phyloP scores from a whole-genome alignment of 805 yeast genomes.

The Metschnikowia vanudenii region DNA sequence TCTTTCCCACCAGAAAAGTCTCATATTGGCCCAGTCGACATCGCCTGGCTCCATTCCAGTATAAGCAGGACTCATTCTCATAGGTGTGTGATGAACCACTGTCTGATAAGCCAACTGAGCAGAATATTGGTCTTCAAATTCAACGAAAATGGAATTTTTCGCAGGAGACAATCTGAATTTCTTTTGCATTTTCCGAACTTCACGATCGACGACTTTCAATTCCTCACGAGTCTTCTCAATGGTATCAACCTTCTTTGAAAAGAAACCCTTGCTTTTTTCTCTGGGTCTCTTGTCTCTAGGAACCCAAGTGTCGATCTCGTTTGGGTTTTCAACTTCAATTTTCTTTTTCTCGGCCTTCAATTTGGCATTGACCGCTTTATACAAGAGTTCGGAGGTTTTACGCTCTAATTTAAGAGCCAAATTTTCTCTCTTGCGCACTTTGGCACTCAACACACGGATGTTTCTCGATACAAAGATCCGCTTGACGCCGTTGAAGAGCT shows the following conservation, averaged over 20 bases:
- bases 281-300: slow-evolving; percentile 70
- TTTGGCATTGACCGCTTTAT: slow-evolving; percentile 61
- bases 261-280: slow-evolving; percentile 47
- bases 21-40: slow-evolving; percentile 68
- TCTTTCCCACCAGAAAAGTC: slow-evolving; percentile 80
- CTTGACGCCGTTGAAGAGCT: slow-evolving; percentile 79
- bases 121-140: slow-evolving; percentile 70
- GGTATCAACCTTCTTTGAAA: slow-evolving; percentile 57
- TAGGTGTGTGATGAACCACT: slow-evolving; percentile 61
- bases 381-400: slow-evolving; percentile 59
- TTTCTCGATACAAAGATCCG: slow-evolving; percentile 79
- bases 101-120: slow-evolving; percentile 74
- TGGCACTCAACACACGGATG: slow-evolving; percentile 50
- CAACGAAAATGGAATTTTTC: slow-evolving; percentile 79
- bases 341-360: slow-evolving; percentile 69
- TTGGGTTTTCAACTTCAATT: slow-evolving; percentile 22
- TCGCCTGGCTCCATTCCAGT: slow-evolving; percentile 65
- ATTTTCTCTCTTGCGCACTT: slow-evolving; percentile 57
- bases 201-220: slow-evolving; percentile 55
- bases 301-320: slow-evolving; percentile 55
- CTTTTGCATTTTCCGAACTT: slow-evolving; percentile 55
- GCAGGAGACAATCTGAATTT: slow-evolving; percentile 49
- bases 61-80: slow-evolving; percentile 57
- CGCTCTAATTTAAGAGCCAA: slow-evolving; percentile 64
- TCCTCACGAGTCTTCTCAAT: slow-evolving; percentile 55